These are phyloP conservation scores for Candolleomyces eurysporus DNA, from an alignment of 768 basidiomycete genomes.

Conservation along the genomic window DNA sequence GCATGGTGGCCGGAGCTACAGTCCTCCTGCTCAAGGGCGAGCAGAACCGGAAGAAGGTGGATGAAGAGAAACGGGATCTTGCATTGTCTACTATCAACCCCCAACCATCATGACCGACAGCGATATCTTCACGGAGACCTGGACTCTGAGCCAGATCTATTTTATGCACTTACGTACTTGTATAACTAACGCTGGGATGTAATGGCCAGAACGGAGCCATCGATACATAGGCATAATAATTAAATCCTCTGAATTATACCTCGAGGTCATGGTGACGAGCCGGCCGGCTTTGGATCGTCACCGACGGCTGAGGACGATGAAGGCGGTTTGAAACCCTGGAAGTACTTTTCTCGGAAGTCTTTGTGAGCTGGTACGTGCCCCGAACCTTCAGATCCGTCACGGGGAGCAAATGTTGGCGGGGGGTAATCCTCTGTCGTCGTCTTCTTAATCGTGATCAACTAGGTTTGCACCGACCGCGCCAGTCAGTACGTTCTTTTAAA, in stretches of 20 bases:
- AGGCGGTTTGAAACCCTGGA: conserved; percentile 63
- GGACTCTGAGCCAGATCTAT: too few species aligned
- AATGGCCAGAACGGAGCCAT: background rate
- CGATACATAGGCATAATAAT: background rate
- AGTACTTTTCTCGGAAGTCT: conserved; percentile 87
- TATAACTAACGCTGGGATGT: too few species aligned
- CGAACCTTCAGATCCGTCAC: conserved; percentile 4
- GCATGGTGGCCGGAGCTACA: conserved; percentile 34
- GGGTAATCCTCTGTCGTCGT: conserved; percentile 40
- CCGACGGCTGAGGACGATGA: background rate
- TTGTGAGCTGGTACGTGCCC: conserved; percentile 77
- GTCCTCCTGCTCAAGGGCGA: conserved; percentile 57
- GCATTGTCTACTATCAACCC: background rate
- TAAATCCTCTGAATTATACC: background rate
- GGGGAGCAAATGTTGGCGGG: conserved; percentile 53
- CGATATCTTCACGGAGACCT: background rate
- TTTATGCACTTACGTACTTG: too few species aligned
- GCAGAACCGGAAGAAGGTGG: conserved; percentile 61
- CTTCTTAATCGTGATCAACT: conserved; percentile 94
- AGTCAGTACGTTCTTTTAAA: background rate
- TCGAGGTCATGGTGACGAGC: background rate
- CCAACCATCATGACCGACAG: background rate
- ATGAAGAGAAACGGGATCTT: conserved; percentile 46
- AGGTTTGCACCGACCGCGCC: background rate
- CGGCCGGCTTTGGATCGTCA: background rate